phyloP scores from a whole-genome alignment of 2,329 filamentous ascomycete genomes.

The Fusarium coffeatum region DNA sequence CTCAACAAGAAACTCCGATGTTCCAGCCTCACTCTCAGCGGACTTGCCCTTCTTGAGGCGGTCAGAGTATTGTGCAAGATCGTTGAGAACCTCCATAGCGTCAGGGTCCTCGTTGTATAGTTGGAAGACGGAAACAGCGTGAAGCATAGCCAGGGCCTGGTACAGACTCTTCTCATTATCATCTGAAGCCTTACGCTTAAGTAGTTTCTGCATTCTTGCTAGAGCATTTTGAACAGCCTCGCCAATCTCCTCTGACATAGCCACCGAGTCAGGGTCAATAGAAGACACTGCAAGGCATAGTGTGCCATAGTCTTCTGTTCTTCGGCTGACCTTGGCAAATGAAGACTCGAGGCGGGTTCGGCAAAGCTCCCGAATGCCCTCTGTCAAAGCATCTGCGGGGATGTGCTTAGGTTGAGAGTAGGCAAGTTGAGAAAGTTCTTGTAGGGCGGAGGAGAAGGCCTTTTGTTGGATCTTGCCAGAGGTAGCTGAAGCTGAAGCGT shows the following conservation, averaged over 20 bases:
- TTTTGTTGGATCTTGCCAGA: constrained; percentile 47
- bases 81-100: constrained; percentile 82
- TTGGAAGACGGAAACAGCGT: constrained; percentile 86
- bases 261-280: constrained; percentile 63
- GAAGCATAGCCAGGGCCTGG: constrained; percentile 81
- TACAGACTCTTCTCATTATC: constrained; percentile 55
- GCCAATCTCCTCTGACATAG: constrained; percentile 67
- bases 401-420: constrained; percentile 62
- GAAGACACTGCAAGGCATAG: constrained; percentile 66
- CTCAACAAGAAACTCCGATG: constrained; percentile 82
- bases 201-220: constrained; percentile 64
- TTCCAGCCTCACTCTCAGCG: constrained; percentile 64
- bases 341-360: constrained; percentile 68
- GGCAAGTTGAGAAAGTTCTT: constrained; percentile 65
- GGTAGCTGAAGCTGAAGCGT: constrained; percentile 48
- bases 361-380: constrained; percentile 65
- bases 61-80: constrained; percentile 81
- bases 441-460: constrained; percentile 57
- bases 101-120: constrained; percentile 91
- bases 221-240: constrained; percentile 64
- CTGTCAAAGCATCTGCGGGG: constrained; percentile 58
- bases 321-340: constrained; percentile 67
- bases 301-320: constrained; percentile 63
- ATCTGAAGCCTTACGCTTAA: constrained; percentile 55
- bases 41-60: constrained; percentile 65